A percentile compares a stretch with the other conserved stretches of the same genome.
Conservation (phyloP, 1,139 yeast species). For the Pichia terricola region DNA sequence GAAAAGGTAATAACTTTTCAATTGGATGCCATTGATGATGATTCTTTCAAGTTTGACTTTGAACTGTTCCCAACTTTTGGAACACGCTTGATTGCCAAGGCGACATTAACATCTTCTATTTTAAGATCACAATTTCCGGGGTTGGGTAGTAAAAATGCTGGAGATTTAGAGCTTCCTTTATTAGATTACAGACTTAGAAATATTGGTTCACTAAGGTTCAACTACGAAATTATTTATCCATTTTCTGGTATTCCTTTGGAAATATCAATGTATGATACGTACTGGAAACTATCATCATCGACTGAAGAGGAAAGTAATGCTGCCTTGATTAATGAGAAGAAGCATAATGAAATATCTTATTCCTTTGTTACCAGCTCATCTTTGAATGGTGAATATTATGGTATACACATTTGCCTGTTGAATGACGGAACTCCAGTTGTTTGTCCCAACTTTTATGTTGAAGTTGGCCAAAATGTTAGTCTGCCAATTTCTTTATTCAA, state of each 20-base stretch:
- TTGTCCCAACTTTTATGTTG: slow-evolving; percentile 61
- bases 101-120: slow-evolving; percentile 40
- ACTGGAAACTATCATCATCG: slow-evolving; percentile 69
- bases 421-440: slow-evolving; percentile 83
- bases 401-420: slow-evolving; percentile 61
- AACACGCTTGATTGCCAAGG: slow-evolving; percentile 80
- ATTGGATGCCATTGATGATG: slow-evolving; percentile 63
- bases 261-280: slow-evolving; percentile 87
- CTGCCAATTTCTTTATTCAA: slow-evolving; percentile 39
- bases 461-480: slow-evolving; percentile 38
- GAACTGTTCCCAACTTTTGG: slow-evolving; percentile 94
- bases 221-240: slow-evolving; percentile 82
- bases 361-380: slow-evolving; percentile 91
- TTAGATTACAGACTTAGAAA: slow-evolving; percentile 74
- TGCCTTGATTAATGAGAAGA: slow-evolving; percentile 2
- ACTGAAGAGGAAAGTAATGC: slow-evolving; percentile 11
- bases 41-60: slow-evolving; percentile 62
- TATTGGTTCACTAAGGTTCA: slow-evolving; percentile 72
- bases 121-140: slow-evolving; percentile 33
- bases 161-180: slow-evolving; percentile 55
- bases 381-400: slow-evolving; percentile 68
- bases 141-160: slow-evolving; percentile 29
- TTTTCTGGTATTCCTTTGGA: slow-evolving; percentile 78
- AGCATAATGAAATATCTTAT: slow-evolving; percentile 21
- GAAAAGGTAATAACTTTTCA: slow-evolving; percentile 76